A percentile compares a stretch with the other conserved stretches of the same genome.
Evolutionary conservation across 306 rosid species (phyloP).

Genomic region (barrel medic (Medicago truncatula)): DNA sequence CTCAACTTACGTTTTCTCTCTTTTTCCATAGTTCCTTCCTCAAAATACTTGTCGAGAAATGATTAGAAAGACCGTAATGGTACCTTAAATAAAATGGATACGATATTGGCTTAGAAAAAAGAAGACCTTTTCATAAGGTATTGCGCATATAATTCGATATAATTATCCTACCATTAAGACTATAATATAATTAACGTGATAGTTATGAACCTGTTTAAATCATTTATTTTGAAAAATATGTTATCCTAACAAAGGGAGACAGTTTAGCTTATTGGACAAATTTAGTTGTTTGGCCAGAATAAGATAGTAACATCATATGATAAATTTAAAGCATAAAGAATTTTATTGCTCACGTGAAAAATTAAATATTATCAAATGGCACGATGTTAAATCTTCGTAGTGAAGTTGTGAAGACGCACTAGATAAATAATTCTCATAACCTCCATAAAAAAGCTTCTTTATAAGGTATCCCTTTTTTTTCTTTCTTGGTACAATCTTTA

Average conservation of each 20-base stretch:
- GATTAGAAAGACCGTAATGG: slow-evolving; percentile 47
- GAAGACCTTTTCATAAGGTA: background rate
- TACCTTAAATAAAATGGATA: slow-evolving; percentile 32
- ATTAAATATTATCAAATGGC: background rate
- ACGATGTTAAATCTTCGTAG: slow-evolving; percentile 29
- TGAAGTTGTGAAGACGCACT: slow-evolving; percentile 32
- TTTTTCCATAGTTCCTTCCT: slow-evolving; percentile 61
- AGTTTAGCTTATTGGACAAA: background rate
- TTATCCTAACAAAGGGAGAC: slow-evolving; percentile 13
- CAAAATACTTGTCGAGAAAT: slow-evolving; percentile 73
- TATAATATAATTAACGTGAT: background rate
- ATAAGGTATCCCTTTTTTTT: background rate
- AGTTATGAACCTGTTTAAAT: background rate
- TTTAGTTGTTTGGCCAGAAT: background rate
- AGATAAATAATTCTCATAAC: background rate
- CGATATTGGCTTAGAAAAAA: slow-evolving; percentile 22
- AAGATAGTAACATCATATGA: too few relatives aligned
- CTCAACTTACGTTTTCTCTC: slow-evolving; percentile 62
- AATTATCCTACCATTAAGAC: background rate
- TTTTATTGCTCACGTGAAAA: slow-evolving; percentile 43
- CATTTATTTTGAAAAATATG: slow-evolving; percentile 2
- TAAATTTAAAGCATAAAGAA: slow-evolving; percentile 4
- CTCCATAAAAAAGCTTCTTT: background rate
- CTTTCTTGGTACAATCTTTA: too few relatives aligned
- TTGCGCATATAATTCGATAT: background rate